Percentiles rank a stretch among this genome's conserved stretches.
phyloP scores from a whole-genome alignment of 805 yeast species.

The Candida tibetensis region DNA sequence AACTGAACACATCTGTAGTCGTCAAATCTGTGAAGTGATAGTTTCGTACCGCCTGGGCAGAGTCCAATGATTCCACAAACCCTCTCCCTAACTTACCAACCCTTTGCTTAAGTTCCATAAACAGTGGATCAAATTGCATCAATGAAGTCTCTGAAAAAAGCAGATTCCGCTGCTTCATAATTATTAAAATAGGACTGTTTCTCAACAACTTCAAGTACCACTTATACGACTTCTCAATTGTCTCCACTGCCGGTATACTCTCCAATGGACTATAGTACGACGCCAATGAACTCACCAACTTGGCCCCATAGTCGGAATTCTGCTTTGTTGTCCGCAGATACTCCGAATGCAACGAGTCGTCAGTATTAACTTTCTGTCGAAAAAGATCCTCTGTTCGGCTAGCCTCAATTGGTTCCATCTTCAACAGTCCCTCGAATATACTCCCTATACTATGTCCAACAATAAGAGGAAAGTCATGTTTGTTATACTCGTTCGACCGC shows the following conservation, averaged over 20 bases:
- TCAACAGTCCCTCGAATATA: slow-evolving; percentile 18
- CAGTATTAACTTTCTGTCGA: not conserved
- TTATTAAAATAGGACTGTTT: slow-evolving; percentile 28
- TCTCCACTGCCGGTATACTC: slow-evolving; percentile 10
- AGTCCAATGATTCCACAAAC: slow-evolving; percentile 6
- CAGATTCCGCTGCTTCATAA: slow-evolving; percentile 26
- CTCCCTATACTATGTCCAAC: slow-evolving; percentile 16
- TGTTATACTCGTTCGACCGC: slow-evolving; percentile 6
- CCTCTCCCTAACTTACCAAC: slow-evolving; percentile 11
- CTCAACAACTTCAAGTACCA: slow-evolving; percentile 30
- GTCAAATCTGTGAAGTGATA: slow-evolving; percentile 34
- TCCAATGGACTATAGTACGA: slow-evolving; percentile 22
- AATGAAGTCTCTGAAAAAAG: slow-evolving; percentile 27
- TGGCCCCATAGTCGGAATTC: slow-evolving; percentile 23
- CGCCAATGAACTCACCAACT: slow-evolving; percentile 24
- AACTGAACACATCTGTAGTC: slow-evolving; percentile 26
- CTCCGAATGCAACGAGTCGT: slow-evolving; percentile 9
- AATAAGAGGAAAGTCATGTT: slow-evolving; percentile 23
- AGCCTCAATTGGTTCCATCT: slow-evolving; percentile 14
- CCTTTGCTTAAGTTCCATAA: slow-evolving; percentile 11
- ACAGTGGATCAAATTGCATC: slow-evolving; percentile 21
- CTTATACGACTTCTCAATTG: slow-evolving; percentile 18
- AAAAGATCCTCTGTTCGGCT: slow-evolving; percentile 7
- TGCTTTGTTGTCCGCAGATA: slow-evolving; percentile 14
- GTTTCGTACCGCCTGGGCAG: slow-evolving; percentile 15